A percentile compares a stretch with the other conserved stretches of the same genome.
These are phyloP conservation scores for Citrus glauca DNA, from an alignment of 345 rosid species.

Conservation along the genomic window DNA sequence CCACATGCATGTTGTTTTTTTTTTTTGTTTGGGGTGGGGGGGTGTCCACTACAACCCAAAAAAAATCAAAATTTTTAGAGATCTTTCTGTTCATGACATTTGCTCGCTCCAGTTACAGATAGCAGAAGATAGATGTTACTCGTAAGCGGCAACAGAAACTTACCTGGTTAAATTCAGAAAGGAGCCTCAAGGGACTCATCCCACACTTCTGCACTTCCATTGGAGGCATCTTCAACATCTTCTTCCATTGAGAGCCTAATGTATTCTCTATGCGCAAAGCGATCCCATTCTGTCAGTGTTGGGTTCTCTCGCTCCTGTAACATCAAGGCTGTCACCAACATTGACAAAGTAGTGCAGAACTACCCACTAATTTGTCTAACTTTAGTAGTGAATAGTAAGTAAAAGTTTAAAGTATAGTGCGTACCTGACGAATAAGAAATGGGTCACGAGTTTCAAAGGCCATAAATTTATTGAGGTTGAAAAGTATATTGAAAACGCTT, in stretches of 20 bases:
- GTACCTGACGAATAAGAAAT: constrained; percentile 95
- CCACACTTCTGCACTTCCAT: constrained; percentile 98
- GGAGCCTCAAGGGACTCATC: constrained; percentile 97
- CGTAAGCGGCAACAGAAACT: background rate
- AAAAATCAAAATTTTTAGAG: background rate
- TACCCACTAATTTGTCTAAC: constrained; percentile 1
- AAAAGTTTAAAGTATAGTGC: background rate
- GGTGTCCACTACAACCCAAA: background rate
- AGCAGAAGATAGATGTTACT: background rate
- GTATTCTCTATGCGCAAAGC: constrained; percentile 97
- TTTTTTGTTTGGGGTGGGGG: too few species aligned
- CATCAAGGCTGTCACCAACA: constrained; percentile 12
- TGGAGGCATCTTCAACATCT: constrained; percentile 95
- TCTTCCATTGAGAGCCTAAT: constrained; percentile 99
- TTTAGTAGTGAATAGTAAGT: background rate
- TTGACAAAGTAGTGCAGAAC: background rate
- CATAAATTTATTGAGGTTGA: constrained; percentile 94
- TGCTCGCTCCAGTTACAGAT: background rate
- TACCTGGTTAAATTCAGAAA: constrained; percentile 54
- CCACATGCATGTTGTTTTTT: too few species aligned
- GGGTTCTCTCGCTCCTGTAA: constrained; percentile 93
- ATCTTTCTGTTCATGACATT: background rate
- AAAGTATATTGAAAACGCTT: constrained; percentile 84
- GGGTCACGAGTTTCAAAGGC: constrained; percentile 98
- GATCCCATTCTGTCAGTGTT: constrained; percentile 96